Evolutionary conservation across 306 rosid genomes (phyloP), one percentile per base, ranked within the genome.

Genomic region (Acacia acuminata): DNA sequence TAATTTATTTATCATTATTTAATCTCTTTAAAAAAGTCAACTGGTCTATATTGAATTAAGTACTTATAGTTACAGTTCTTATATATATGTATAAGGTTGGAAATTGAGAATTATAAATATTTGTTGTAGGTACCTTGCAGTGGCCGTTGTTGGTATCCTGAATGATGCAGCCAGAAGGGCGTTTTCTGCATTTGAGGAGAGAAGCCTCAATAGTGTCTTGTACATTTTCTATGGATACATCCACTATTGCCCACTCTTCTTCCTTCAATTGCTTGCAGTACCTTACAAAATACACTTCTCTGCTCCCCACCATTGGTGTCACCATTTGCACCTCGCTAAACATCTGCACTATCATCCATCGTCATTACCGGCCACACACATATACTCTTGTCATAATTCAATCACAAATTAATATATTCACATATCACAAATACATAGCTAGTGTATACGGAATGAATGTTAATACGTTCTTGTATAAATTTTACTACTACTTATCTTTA

Each of bases 301-400:
- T 90, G 0, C 91, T 92, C 30, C 88, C 84, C 77, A 92, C 94
- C 88, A 89, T 79, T 5, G 97, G 97, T 36, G 94, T 92, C 14
- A 90, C 91, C 97, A 90, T 90, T 78, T 92, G 97, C 82, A 92
- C 56, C 88, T 92, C 97, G 10, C 90, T 89, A 80, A 88, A 92
- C 97, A 92, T 92, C 97, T 92, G 82, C 73, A 63, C 38, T 56
- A 56, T 22, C 61, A 38, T 38, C 42, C 42, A 38, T 38, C 2
- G 8, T 38, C 42, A 56, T 10, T 11, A 36, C 42, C 40, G 30
- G 30, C 30, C 2, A 53, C 20, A 14, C 5, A 47, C 7, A 38
- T 38, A 38, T 12, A 12, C 6, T 14, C 4, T 11, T 2, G 4
- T 11, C 15, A 45, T 45, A 45, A 45, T 45, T 45, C 50, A 45